Evolutionary conservation across 495 filamentous ascomycete species (phyloP).

Genomic region (Penicillium bialowiezense): DNA sequence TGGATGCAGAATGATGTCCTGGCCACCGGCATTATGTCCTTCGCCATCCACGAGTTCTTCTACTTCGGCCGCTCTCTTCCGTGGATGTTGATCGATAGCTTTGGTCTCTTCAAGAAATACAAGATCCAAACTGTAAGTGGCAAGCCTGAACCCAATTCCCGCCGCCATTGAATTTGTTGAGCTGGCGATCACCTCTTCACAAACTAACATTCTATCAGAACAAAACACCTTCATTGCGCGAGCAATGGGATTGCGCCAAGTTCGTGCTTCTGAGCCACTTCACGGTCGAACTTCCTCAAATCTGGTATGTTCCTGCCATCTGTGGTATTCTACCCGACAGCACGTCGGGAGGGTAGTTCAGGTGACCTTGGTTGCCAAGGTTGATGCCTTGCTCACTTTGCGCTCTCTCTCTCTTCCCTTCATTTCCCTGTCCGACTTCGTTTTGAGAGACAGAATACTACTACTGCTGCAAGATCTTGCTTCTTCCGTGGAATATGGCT

Average conservation of each 20-base stretch:
- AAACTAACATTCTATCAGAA: constrained; percentile 51
- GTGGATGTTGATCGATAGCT: constrained; percentile 88
- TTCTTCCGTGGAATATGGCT: too few relatives aligned
- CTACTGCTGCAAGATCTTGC: too few relatives aligned
- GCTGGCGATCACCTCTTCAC: constrained; percentile 33
- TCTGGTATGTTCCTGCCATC: constrained; percentile 70
- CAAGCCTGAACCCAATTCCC: not conserved
- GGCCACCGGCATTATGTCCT: constrained; percentile 95
- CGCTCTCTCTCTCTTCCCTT: too few relatives aligned
- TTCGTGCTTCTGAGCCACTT: constrained; percentile 91
- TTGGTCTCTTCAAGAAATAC: constrained; percentile 84
- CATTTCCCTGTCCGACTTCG: constrained; percentile 92
- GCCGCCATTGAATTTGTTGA: too few relatives aligned
- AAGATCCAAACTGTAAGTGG: constrained; percentile 83
- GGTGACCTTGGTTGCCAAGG: too few relatives aligned
- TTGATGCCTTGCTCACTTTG: too few relatives aligned
- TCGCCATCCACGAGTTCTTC: constrained; percentile 87
- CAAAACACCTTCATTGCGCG: constrained; percentile 83
- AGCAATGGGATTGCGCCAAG: constrained; percentile 92
- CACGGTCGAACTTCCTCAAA: constrained; percentile 96
- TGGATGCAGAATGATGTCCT: constrained; percentile 98
- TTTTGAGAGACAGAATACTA: too few relatives aligned
- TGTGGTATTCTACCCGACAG: constrained; percentile 93
- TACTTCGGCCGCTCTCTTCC: constrained; percentile 93
- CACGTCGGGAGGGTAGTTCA: too few relatives aligned